Evolutionary conservation across 108 stramenopile genomes (phyloP).

Genomic region (Parmales sp.): DNA sequence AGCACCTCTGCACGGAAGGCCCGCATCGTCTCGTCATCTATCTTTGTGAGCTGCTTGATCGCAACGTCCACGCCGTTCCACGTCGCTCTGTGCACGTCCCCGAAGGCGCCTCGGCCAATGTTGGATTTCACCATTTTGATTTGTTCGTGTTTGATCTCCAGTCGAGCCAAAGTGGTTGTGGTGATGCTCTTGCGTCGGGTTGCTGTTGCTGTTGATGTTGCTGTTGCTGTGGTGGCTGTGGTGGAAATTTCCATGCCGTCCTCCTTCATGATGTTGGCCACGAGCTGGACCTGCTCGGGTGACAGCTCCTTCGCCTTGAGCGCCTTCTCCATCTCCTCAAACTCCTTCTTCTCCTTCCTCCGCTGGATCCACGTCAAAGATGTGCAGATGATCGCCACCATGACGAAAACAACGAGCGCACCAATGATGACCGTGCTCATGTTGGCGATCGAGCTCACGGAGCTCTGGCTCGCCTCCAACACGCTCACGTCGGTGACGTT

Average conservation of each 20-base stretch:
- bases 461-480: too few species aligned
- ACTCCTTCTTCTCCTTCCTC: not conserved
- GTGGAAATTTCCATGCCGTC: too few species aligned
- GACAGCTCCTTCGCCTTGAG: not conserved
- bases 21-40: too few species aligned
- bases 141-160: not conserved
- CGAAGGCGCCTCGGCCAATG: not conserved
- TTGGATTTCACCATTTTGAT: not conserved
- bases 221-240: not conserved
- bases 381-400: not conserved
- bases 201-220: not conserved
- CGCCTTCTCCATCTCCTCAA: slow-evolving; percentile 1
- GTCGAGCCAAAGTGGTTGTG: not conserved
- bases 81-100: slow-evolving; percentile 5
- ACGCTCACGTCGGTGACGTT: too few species aligned
- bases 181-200: not conserved
- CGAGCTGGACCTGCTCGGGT: not conserved
- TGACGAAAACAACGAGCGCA: too few species aligned
- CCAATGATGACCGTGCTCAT: too few species aligned
- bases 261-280: not conserved
- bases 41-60: not conserved
- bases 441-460: too few species aligned
- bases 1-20: slow-evolving; percentile 19
- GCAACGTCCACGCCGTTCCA: not conserved
- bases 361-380: not conserved